phyloP scores from a whole-genome alignment of 2,329 filamentous ascomycete genomes.

The Apiospora marii region DNA sequence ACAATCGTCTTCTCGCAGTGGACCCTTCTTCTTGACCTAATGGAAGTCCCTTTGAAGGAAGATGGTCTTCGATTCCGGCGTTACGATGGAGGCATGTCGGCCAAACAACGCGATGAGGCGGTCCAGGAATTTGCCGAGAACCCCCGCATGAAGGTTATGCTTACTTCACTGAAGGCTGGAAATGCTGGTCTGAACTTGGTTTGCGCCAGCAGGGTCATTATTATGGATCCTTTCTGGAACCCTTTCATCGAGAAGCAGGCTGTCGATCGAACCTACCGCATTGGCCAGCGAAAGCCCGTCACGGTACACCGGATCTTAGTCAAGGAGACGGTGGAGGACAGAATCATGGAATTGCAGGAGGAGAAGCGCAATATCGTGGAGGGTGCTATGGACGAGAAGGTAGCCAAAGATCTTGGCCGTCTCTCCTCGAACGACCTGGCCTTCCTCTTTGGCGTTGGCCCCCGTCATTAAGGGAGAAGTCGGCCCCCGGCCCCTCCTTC shows the following conservation, averaged over 20 bases:
- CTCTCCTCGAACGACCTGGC: slow-evolving; percentile 72
- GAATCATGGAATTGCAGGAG: slow-evolving; percentile 81
- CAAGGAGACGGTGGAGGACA: slow-evolving; percentile 82
- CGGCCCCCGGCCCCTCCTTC: not conserved
- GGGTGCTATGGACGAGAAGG: slow-evolving; percentile 80
- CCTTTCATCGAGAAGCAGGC: slow-evolving; percentile 93
- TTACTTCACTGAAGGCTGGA: slow-evolving; percentile 81
- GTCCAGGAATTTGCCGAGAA: slow-evolving; percentile 71
- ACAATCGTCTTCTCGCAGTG: slow-evolving; percentile 86
- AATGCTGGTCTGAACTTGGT: slow-evolving; percentile 89
- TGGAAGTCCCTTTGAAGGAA: slow-evolving; percentile 74
- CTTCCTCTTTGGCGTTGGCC: slow-evolving; percentile 68
- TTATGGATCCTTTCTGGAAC: slow-evolving; percentile 95
- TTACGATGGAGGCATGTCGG: slow-evolving; percentile 80
- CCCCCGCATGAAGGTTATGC: slow-evolving; percentile 69
- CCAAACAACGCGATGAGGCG: slow-evolving; percentile 70
- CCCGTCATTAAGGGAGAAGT: not conserved
- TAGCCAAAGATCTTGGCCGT: slow-evolving; percentile 70
- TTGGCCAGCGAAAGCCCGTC: slow-evolving; percentile 79
- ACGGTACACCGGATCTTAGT: slow-evolving; percentile 83
- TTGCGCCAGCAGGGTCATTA: slow-evolving; percentile 83
- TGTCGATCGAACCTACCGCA: slow-evolving; percentile 87
- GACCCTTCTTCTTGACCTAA: slow-evolving; percentile 78
- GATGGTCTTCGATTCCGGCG: slow-evolving; percentile 66
- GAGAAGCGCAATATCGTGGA: slow-evolving; percentile 81